Percentiles rank a stretch among this genome's conserved stretches.
These are phyloP conservation scores for Neurospora sublineolata DNA, from an alignment of 495 filamentous ascomycete species.

Conservation along the genomic window DNA sequence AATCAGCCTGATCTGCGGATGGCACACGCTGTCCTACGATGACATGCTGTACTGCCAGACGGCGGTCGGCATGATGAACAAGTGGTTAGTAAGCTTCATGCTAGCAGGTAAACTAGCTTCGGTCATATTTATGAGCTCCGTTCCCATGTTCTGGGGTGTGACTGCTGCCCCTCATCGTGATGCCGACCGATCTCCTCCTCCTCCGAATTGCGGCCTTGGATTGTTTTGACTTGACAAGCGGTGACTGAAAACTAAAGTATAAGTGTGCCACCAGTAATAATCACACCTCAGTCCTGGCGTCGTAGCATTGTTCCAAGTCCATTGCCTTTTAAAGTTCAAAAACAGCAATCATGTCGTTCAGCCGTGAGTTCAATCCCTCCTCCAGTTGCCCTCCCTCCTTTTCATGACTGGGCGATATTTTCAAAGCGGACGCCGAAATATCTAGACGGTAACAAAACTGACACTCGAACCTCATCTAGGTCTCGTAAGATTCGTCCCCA, in stretches of 20 bases:
- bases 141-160: background rate
- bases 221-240: background rate
- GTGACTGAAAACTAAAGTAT: background rate
- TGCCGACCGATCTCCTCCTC: background rate
- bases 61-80: background rate
- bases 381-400: background rate
- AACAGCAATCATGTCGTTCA: background rate
- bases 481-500: conserved; percentile 49
- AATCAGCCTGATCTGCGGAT: background rate
- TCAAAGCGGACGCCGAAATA: background rate
- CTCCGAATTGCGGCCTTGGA: background rate
- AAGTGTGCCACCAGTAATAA: background rate
- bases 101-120: background rate
- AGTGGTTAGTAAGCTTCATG: background rate
- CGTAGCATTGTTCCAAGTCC: too few species aligned
- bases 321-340: background rate
- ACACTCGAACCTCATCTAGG: conserved; percentile 21
- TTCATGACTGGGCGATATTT: background rate
- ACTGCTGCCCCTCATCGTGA: background rate
- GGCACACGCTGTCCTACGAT: background rate
- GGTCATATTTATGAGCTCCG: background rate
- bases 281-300: background rate
- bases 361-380: background rate
- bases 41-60: background rate
- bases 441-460: too few species aligned